A percentile compares a stretch with the other conserved stretches of the same genome.
Conservation (phyloP, 1,139 yeast genomes). For the Candida albicans region DNA sequence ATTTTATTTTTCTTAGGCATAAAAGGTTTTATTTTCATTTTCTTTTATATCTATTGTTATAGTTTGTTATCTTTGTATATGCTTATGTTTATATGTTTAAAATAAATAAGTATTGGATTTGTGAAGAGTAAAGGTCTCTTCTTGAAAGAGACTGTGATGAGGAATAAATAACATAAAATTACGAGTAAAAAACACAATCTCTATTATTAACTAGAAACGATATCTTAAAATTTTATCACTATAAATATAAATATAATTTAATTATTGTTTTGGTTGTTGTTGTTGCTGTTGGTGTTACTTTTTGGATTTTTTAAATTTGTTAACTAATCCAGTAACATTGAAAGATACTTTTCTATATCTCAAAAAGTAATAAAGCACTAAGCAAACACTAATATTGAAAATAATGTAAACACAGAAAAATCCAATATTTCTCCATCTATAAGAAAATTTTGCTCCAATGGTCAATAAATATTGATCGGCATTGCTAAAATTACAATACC, state of each 20-base stretch:
- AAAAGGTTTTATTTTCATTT: too few species aligned
- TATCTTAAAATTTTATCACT: too few species aligned
- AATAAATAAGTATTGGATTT: too few species aligned
- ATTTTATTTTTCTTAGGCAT: background rate
- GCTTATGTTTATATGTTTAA: too few species aligned
- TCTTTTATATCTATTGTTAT: too few species aligned
- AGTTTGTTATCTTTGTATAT: too few species aligned
- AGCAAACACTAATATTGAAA: conserved; percentile 44
- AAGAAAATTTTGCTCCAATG: conserved; percentile 43
- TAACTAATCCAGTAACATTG: conserved; percentile 4
- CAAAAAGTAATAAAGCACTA: conserved; percentile 22
- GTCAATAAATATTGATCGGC: conserved; percentile 55
- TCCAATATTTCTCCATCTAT: conserved; percentile 70
- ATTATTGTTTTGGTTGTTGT: background rate
- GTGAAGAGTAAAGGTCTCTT: too few species aligned
- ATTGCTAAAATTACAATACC: conserved; percentile 52
- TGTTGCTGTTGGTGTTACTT: conserved; percentile 1
- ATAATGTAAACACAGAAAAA: conserved; percentile 54
- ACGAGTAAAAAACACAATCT: too few species aligned
- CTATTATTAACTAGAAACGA: background rate
- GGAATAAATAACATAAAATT: too few species aligned
- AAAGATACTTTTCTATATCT: conserved; percentile 17
- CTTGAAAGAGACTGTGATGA: too few species aligned
- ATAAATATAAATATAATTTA: background rate
- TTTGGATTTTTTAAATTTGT: conserved; percentile 10